phyloP scores from a whole-genome alignment of 768 basidiomycete species.

The Xerocomus brunneocitrinus region DNA sequence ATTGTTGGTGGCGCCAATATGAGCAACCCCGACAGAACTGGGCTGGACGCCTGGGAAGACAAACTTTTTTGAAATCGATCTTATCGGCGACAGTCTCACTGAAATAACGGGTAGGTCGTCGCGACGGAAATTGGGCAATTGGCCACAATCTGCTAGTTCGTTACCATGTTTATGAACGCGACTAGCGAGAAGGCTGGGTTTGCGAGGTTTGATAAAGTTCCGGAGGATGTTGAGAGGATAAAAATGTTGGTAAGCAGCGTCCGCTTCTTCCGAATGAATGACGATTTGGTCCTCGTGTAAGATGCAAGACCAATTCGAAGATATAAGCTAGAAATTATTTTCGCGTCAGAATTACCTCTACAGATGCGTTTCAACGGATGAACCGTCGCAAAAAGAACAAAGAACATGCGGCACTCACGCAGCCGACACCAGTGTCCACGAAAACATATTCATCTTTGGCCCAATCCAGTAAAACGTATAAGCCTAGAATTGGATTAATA shows the following conservation, averaged over 20 bases:
- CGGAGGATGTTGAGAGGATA: slow-evolving; percentile 48
- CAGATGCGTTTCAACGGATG: neutral
- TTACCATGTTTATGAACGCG: slow-evolving; percentile 4
- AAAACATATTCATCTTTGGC: slow-evolving; percentile 61
- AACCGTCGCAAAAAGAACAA: slow-evolving; percentile 1
- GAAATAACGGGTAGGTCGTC: slow-evolving; percentile 39
- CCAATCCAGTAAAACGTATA: slow-evolving; percentile 68
- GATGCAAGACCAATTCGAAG: slow-evolving; percentile 77
- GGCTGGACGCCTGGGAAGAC: slow-evolving; percentile 38
- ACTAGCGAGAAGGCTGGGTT: slow-evolving; percentile 15
- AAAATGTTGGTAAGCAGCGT: slow-evolving; percentile 62
- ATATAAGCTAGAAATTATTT: slow-evolving; percentile 42
- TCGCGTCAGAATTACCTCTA: slow-evolving; percentile 1
- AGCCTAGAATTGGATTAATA: slow-evolving; percentile 40
- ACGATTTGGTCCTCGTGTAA: slow-evolving; percentile 62
- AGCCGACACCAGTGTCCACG: slow-evolving; percentile 69
- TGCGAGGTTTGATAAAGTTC: slow-evolving; percentile 25
- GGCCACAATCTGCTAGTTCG: slow-evolving; percentile 2
- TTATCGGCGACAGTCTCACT: slow-evolving; percentile 40
- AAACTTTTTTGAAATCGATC: slow-evolving; percentile 49
- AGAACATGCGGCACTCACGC: slow-evolving; percentile 44
- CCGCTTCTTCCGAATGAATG: slow-evolving; percentile 69
- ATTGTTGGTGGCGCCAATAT: neutral
- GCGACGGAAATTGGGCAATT: slow-evolving; percentile 8
- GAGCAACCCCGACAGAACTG: neutral